phyloP scores from a whole-genome alignment of 768 basidiomycete genomes.

The Auricularia heimuer region DNA sequence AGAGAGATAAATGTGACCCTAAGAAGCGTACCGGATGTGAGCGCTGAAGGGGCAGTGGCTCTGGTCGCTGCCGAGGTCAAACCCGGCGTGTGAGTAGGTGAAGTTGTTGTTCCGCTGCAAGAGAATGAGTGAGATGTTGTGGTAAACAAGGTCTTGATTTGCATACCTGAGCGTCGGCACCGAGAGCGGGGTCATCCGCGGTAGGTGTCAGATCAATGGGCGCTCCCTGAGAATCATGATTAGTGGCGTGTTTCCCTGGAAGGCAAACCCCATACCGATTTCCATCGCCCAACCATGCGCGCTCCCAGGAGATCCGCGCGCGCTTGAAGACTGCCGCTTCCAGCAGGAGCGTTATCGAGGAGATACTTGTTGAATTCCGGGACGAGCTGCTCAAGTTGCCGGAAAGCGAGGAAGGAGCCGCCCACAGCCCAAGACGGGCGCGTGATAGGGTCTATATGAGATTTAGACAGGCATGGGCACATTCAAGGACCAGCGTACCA shows the following conservation, averaged over 20 bases:
- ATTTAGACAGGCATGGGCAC: not conserved
- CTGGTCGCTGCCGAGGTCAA: not conserved
- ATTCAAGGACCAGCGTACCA: not conserved
- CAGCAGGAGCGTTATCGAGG: not conserved
- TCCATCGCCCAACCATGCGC: slow-evolving; percentile 6
- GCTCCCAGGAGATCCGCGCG: slow-evolving; percentile 3
- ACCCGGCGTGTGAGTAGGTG: not conserved
- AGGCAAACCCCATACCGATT: slow-evolving; percentile 1
- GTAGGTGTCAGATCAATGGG: slow-evolving; percentile 1
- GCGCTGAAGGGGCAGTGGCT: slow-evolving; percentile 2
- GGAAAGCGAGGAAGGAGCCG: slow-evolving; percentile 8
- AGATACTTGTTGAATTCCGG: slow-evolving; percentile 6
- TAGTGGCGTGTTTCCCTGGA: not conserved
- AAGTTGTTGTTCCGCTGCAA: slow-evolving; percentile 1
- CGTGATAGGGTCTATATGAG: not conserved
- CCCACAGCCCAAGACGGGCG: slow-evolving; percentile 17
- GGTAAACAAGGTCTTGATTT: not conserved
- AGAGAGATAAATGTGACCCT: too few relatives aligned
- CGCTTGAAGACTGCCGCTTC: not conserved
- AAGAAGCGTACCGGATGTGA: not conserved
- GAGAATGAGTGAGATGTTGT: not conserved
- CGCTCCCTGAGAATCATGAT: not conserved
- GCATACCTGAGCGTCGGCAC: not conserved
- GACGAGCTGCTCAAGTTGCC: slow-evolving; percentile 7
- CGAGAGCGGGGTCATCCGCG: slow-evolving; percentile 1